phyloP scores from a whole-genome alignment of 352 stramenopile species.

The Pythium aquatile region DNA sequence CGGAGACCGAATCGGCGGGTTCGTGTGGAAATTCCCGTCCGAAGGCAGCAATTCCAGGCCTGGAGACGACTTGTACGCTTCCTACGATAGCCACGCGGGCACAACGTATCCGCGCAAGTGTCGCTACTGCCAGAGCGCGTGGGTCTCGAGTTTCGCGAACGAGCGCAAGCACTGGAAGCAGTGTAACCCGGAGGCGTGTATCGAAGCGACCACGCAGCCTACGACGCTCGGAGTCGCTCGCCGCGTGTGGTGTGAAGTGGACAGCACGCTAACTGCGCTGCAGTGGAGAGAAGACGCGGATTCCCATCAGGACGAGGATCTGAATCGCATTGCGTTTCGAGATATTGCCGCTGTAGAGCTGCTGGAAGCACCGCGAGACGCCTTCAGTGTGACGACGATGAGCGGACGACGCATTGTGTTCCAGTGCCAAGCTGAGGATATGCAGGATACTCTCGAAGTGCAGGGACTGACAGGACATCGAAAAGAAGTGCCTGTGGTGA shows the following conservation, averaged over 20 bases:
- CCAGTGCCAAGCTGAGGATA: constrained; percentile 31
- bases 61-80: background rate
- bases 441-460: background rate
- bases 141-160: constrained; percentile 31
- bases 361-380: constrained; percentile 23
- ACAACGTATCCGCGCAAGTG: constrained; percentile 26
- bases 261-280: constrained; percentile 35
- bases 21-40: constrained; percentile 69
- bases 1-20: constrained; percentile 31
- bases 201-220: background rate
- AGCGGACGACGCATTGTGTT: constrained; percentile 41
- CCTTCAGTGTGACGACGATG: constrained; percentile 42
- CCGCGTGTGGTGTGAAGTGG: constrained; percentile 59
- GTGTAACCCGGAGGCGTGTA: constrained; percentile 2
- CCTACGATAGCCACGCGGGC: background rate
- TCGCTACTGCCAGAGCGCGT: constrained; percentile 18
- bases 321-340: constrained; percentile 28
- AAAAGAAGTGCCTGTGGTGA: background rate
- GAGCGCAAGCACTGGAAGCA: constrained; percentile 27
- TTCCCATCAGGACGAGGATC: constrained; percentile 8
- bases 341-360: constrained; percentile 34
- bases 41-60: constrained; percentile 47
- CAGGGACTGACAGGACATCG: background rate
- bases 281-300: constrained; percentile 44
- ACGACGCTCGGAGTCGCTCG: constrained; percentile 27